Evolutionary conservation across 257 asterid genomes (phyloP).

Genomic region (Anisodus tanguticus): DNA sequence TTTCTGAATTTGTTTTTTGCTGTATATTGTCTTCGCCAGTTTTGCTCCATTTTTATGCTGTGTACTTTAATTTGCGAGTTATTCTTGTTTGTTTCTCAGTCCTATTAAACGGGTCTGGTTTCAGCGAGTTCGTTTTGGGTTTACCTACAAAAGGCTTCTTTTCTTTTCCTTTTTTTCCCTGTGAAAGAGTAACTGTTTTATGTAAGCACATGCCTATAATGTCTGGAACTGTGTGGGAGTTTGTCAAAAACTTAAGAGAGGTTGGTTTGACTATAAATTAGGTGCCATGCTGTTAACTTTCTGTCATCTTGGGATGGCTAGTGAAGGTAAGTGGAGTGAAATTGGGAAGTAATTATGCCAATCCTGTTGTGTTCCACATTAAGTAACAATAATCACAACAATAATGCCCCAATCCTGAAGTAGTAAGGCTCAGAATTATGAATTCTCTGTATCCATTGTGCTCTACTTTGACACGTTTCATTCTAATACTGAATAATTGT

Average conservation of each 20-base stretch:
- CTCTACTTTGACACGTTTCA: constrained; percentile 4
- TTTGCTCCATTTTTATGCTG: constrained; percentile 8
- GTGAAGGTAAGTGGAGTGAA: constrained; percentile 18
- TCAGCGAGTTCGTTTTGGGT: constrained; percentile 9
- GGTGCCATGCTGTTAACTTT: neutral
- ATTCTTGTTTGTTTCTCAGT: constrained; percentile 3
- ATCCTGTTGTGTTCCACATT: constrained; percentile 22
- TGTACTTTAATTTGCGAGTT: neutral
- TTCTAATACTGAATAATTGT: constrained; percentile 20
- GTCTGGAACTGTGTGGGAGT: neutral
- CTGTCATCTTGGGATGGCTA: neutral
- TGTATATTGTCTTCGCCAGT: neutral
- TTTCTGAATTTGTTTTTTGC: neutral
- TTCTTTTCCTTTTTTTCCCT: neutral
- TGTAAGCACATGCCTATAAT: constrained; percentile 17
- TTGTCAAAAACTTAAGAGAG: neutral
- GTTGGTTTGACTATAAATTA: neutral
- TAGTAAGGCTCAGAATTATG: neutral
- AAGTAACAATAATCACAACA: neutral
- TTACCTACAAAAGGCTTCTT: neutral
- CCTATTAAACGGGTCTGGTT: neutral
- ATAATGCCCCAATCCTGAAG: neutral
- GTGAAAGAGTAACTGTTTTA: neutral
- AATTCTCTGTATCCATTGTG: neutral
- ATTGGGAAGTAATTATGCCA: neutral